Base-by-base conservation (phyloP, 441 rosid species). In the Adansonia grandidieri region DNA sequence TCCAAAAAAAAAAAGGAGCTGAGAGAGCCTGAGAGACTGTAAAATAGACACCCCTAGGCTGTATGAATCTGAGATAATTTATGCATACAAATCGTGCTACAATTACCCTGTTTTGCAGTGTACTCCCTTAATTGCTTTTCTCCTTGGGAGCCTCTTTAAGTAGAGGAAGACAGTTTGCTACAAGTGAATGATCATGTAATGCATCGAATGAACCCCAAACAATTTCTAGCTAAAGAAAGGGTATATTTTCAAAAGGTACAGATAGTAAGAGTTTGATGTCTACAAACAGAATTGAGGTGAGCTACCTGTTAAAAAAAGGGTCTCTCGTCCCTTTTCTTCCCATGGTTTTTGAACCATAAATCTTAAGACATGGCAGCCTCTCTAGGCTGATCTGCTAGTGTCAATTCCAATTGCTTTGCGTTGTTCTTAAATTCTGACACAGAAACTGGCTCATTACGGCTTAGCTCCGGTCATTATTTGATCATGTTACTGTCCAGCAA, bases 31-130 rank as follows among this genome's bases (percentile, higher is more conserved):
- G 32, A 28, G 68, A 32, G 19, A 32, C 68, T 63, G 68, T 63
- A 63, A 32, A 63, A 11, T 63, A 63, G 5, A 40, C 44, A 40
- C 44, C 6, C 44, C 6, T 40, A 40, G 44, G 44, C 44, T 40
- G 44, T 40, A 40, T 40, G 44, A 40, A 40, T 40, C 44, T 40
- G 44, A 5, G 5, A 40, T 40, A 40, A 40, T 40, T 40, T 71
- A 78, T 70, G 71, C 9, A 50, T 51, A 32, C 79, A 15, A 22
- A 42, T 65, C 53, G 15, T 68, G 56, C 22, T 7, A 63, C 4
- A 44, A 80, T 9, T 5, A 62, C 15, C 1, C 8, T 3, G 42
- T 13, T 24, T 61, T 40, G 40, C 65, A 24, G 5, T 4, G 6
- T 1, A 20, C 32, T 51, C 57, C 15, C 13, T 13, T 13, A 2